Evolutionary conservation across 1,284 basidiomycete species (phyloP), one percentile per base, ranked within the genome.

Genomic region (Rhodotorula sp.): DNA sequence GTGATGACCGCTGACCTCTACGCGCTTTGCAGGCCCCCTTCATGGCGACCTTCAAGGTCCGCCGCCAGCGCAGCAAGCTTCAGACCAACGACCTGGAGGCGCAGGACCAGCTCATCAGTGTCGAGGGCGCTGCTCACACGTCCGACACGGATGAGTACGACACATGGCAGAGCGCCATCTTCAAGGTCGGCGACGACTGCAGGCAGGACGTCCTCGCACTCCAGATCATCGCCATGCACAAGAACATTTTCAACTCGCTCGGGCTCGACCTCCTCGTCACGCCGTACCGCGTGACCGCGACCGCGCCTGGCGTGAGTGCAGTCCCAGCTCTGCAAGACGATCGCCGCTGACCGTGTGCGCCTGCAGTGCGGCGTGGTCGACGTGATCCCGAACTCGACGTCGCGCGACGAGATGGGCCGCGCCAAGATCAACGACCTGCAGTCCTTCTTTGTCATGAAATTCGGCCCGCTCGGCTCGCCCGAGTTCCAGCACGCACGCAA

Each of bases 101-200:
- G 13, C 87, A 89, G n/a, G 70, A 78, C 57, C 67, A 62, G 41
- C 53, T 74, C 44, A 66, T 75, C 59, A 72, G 72, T 13, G 65
- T 69, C 49, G 72, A 77, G 41, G 57, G 74, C 27, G 60, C 68
- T 25, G 60, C 49, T 9, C 65, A 60, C 16, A 84, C 83, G 46
- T 87, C 84, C 10, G 45, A 45, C 52, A 80, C 83, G 49, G 87
- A 90, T 78, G 86, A 82, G 52, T 91, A 91, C 78, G 93, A 98
- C 74, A 90, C 96, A 57, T 98, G 94, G 96, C 93, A 98, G 78
- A 90, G 92, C 76, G 97, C 97, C 13, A 99, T 99, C 74, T 99
- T 99, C 89, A 99, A 99, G 85, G 97, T 99, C 71, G 97, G 97
- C 65, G 97, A 99, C 81, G 97, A 99, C 80, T 99, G 97, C 82